phyloP scores from a whole-genome alignment of 2,329 filamentous ascomycete genomes.

The Monosporascus sp. region DNA sequence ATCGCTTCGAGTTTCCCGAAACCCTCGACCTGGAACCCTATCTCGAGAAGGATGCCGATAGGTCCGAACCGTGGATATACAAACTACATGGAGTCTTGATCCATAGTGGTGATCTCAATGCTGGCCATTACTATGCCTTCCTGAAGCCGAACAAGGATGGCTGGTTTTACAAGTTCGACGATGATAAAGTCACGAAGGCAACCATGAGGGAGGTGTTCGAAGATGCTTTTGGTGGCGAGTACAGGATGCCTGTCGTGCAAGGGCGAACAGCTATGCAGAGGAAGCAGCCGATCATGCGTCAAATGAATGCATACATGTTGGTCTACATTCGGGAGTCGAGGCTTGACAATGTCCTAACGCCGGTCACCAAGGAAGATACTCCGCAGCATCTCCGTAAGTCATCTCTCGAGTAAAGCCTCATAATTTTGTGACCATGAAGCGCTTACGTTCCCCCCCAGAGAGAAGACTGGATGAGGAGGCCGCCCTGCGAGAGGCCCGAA shows the following conservation, averaged over 20 bases:
- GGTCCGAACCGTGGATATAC: conserved; percentile 84
- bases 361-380: conserved; percentile 71
- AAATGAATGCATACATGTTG: conserved; percentile 94
- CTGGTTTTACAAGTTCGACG: conserved; percentile 94
- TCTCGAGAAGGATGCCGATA: conserved; percentile 79
- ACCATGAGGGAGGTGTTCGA: conserved; percentile 88
- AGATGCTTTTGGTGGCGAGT: conserved; percentile 94
- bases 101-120: conserved; percentile 93
- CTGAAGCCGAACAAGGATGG: conserved; percentile 90
- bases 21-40: conserved; percentile 80
- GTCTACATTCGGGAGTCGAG: conserved; percentile 90
- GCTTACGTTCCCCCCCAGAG: conserved; percentile 39
- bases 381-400: conserved; percentile 72
- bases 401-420: conserved; percentile 12
- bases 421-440: neutral
- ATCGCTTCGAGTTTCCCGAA: conserved; percentile 85
- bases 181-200: conserved; percentile 93
- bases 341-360: conserved; percentile 75
- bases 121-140: conserved; percentile 97
- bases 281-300: conserved; percentile 55
- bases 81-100: conserved; percentile 93
- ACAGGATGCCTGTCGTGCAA: conserved; percentile 46
- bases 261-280: conserved; percentile 45
- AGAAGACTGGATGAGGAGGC: conserved; percentile 77
- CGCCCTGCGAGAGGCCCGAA: conserved; percentile 65